Evolutionary conservation across 2,329 filamentous ascomycete genomes (phyloP).

Genomic region (Alternaria sp.): DNA sequence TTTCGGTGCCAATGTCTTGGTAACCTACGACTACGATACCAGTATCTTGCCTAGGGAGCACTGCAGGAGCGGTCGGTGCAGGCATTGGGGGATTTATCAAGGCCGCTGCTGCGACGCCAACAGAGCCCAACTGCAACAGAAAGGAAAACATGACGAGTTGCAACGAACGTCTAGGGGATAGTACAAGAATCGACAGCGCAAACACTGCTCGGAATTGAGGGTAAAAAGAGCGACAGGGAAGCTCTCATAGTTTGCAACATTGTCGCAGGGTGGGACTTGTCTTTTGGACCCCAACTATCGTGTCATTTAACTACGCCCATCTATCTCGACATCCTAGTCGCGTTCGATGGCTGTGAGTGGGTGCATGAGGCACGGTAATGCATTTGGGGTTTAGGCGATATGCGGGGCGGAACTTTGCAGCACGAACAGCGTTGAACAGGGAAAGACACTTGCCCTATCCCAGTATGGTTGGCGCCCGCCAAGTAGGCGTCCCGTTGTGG

Average conservation of each 20-base stretch:
- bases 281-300: constrained; percentile 8
- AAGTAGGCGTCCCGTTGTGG: neutral
- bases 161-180: neutral
- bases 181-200: neutral
- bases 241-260: neutral
- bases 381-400: constrained; percentile 2
- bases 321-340: constrained; percentile 4
- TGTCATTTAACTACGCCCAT: neutral
- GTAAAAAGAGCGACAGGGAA: neutral
- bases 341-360: neutral
- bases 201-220: neutral
- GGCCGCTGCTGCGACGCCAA: neutral
- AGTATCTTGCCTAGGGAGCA: constrained; percentile 6
- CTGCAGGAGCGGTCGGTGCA: constrained; percentile 1
- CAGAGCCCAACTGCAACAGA: neutral
- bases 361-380: neutral
- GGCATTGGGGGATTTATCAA: constrained; percentile 1
- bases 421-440: neutral
- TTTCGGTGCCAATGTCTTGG: neutral
- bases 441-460: neutral
- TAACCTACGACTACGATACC: neutral
- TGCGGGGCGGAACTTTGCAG: neutral
- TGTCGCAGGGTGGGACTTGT: neutral
- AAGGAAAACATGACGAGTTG: neutral
- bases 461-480: constrained; percentile 6